Base-by-base conservation (phyloP, 306 rosid species). In the Arachis hypogaea region DNA sequence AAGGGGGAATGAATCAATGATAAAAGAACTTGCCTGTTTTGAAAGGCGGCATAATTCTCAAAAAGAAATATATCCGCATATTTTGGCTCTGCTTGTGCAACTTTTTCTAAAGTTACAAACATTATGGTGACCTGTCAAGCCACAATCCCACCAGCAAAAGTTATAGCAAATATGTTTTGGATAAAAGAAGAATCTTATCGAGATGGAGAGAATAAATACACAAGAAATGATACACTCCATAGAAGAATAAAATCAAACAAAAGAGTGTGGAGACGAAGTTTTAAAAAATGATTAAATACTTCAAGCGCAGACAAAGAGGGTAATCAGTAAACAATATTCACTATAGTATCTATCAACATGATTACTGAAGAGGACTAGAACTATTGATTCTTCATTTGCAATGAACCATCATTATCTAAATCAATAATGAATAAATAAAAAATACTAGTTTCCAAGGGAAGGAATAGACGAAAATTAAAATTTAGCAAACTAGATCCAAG, bases 41-140 rank as follows among this genome's bases (percentile, higher is more conserved):
- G 99, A 86, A 94, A 94, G 72, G 99, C 90, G 28, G 99, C 99
- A 83, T 89, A 94, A 81, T 94, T 94, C 85, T 94, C 99, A 66
- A 94, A 57, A 9, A 94, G 96, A 85, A 94, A 89, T 69, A 94
- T 82, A 77, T 94, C 97, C 7, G 92, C 85, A 78, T 94, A 92
- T 57, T 92, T 92, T 64, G 95, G 97, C 64, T 94, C 99, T 60
- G 88, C 74, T 87, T 89, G 93, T 14, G 96, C 82, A 69, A 92
- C 81, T 83, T 88, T 92, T 83, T 94, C 97, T 84, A 94, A 80
- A 41, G 99, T 94, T 63, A 84, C 96, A 87, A 94, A 94, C 99
- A 94, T 94, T 80, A 92, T 92, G 88, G 87, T 88, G 59, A 94
- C 95, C 99, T 94, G 86, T 79, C 74, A 82, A 78, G 72, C 67